Evolutionary conservation across 169 alveolate genomes (phyloP).

Genomic region (Plasmodium inui): DNA sequence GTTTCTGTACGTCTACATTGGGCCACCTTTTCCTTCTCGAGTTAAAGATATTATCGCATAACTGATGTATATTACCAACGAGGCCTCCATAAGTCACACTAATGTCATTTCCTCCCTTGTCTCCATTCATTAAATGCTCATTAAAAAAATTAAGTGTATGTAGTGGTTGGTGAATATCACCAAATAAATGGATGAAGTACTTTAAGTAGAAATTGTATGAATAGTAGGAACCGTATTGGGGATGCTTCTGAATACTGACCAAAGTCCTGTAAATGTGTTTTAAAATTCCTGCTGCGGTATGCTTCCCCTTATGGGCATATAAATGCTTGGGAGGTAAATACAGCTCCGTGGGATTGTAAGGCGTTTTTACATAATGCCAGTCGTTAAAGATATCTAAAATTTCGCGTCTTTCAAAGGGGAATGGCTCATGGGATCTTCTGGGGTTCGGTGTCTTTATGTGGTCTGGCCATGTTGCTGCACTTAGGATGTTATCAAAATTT

Average conservation of each 20-base stretch:
- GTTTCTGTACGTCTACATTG: not conserved
- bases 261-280: slow-evolving; percentile 25
- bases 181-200: slow-evolving; percentile 85
- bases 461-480: slow-evolving; percentile 51
- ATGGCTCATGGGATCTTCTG: not conserved
- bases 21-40: slow-evolving; percentile 35
- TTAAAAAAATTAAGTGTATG: slow-evolving; percentile 79
- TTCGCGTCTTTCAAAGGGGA: slow-evolving; percentile 6
- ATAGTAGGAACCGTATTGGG: slow-evolving; percentile 23
- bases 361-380: slow-evolving; percentile 31
- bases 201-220: slow-evolving; percentile 77
- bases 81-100: not conserved
- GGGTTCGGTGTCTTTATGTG: not conserved
- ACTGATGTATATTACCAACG: slow-evolving; percentile 14
- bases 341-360: slow-evolving; percentile 24
- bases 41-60: slow-evolving; percentile 39
- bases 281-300: slow-evolving; percentile 29
- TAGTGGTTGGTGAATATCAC: slow-evolving; percentile 90
- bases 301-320: slow-evolving; percentile 35
- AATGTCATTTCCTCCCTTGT: slow-evolving; percentile 82
- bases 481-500: not conserved
- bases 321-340: not conserved
- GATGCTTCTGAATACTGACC: not conserved
- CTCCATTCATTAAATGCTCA: slow-evolving; percentile 83
- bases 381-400: slow-evolving; percentile 48